These are phyloP conservation scores for Xylaria longipes DNA, from an alignment of 495 filamentous ascomycete species.

Conservation along the genomic window DNA sequence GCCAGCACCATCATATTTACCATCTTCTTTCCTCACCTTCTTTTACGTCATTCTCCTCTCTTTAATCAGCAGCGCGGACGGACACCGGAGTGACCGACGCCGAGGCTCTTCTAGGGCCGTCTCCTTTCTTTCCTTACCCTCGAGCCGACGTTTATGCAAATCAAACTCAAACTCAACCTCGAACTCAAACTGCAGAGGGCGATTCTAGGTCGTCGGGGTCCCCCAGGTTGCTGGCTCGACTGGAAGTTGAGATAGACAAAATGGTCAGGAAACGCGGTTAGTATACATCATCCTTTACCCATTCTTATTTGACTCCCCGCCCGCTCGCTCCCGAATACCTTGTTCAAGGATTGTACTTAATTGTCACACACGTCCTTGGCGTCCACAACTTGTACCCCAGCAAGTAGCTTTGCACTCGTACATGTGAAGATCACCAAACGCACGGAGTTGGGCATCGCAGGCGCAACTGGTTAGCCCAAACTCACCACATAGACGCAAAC, in stretches of 20 bases:
- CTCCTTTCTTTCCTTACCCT: not conserved
- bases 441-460: conserved; percentile 12
- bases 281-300: conserved; percentile 10
- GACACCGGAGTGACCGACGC: conserved; percentile 25
- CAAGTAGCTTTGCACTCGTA: conserved; percentile 20
- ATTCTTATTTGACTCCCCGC: not conserved
- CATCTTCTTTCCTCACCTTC: not conserved
- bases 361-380: conserved; percentile 21
- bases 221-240: not conserved
- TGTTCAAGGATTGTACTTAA: conserved; percentile 18
- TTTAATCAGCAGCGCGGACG: conserved; percentile 4
- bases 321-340: conserved; percentile 8
- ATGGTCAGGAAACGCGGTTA: conserved; percentile 28
- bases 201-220: not conserved
- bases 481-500: not conserved
- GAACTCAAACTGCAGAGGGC: conserved; percentile 19
- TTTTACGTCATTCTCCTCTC: conserved; percentile 18
- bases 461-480: not conserved
- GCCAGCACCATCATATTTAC: conserved; percentile 4
- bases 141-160: conserved; percentile 13
- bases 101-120: not conserved
- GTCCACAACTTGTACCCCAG: conserved; percentile 11
- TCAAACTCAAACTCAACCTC: conserved; percentile 15
- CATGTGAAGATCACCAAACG: conserved; percentile 11
- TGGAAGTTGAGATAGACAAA: conserved; percentile 20